Percentiles rank a stretch among this genome's conserved stretches.
Evolutionary conservation across 257 asterid genomes (phyloP).

Genomic region (Gentiana dahurica): DNA sequence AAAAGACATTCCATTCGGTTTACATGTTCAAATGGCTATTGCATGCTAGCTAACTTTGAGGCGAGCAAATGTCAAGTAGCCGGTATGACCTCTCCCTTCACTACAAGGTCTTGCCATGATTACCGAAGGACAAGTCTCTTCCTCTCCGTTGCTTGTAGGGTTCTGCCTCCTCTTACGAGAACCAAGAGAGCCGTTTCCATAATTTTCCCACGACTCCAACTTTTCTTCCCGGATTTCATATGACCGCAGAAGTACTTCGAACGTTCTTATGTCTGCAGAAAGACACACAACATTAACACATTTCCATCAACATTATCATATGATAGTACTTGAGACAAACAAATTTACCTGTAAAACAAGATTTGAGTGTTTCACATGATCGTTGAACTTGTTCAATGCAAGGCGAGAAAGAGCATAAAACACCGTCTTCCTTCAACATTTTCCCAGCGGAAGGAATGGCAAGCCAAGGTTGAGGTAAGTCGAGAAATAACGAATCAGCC

Average conservation of each 20-base stretch:
- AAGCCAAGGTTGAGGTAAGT: constrained; percentile 97
- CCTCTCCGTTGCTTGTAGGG: constrained; percentile 22
- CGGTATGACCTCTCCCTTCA: constrained; percentile 89
- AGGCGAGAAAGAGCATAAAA: constrained; percentile 90
- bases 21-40: neutral
- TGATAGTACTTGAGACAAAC: neutral
- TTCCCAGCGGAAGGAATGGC: constrained; percentile 89
- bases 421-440: constrained; percentile 88
- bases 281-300: constrained; percentile 9
- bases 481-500: constrained; percentile 81
- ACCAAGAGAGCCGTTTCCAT: constrained; percentile 31
- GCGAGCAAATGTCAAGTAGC: constrained; percentile 90
- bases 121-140: constrained; percentile 30
- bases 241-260: constrained; percentile 74
- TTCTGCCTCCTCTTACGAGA: constrained; percentile 66
- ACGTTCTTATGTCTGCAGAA: constrained; percentile 67
- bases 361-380: constrained; percentile 62
- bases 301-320: neutral
- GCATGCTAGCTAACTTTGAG: constrained; percentile 46
- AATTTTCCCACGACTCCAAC: constrained; percentile 44
- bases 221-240: constrained; percentile 71
- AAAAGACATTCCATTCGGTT: too few species aligned
- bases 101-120: constrained; percentile 57
- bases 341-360: constrained; percentile 54
- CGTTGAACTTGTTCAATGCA: constrained; percentile 97